These are phyloP conservation scores for Neurospora sp. DNA, from an alignment of 495 filamentous ascomycete species.

Conservation along the genomic window DNA sequence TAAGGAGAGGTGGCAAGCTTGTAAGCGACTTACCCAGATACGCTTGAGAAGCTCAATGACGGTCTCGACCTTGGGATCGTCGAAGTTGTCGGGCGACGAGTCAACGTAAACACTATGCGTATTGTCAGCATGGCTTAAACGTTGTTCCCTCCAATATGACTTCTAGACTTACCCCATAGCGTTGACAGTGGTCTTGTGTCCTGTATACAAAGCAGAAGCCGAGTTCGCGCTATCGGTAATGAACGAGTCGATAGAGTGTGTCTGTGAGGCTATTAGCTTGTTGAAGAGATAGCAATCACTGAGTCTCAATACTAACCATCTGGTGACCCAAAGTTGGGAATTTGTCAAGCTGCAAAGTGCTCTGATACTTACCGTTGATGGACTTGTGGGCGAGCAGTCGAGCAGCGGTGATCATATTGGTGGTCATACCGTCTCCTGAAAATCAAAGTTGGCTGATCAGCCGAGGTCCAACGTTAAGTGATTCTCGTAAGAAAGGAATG, in stretches of 20 bases:
- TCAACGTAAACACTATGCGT: constrained; percentile 53
- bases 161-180: constrained; percentile 43
- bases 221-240: constrained; percentile 73
- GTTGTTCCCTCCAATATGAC: not conserved
- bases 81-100: constrained; percentile 51
- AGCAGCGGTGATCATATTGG: constrained; percentile 65
- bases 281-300: not conserved
- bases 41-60: constrained; percentile 62
- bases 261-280: constrained; percentile 8
- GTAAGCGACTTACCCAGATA: constrained; percentile 37
- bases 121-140: not conserved
- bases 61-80: constrained; percentile 72
- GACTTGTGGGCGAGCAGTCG: constrained; percentile 63
- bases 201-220: constrained; percentile 61
- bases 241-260: constrained; percentile 64
- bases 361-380: constrained; percentile 66
- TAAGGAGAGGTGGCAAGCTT: not conserved
- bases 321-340: constrained; percentile 64
- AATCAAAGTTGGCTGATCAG: not conserved
- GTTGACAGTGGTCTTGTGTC: constrained; percentile 66
- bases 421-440: constrained; percentile 62
- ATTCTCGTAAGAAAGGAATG: not conserved
- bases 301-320: constrained; percentile 29
- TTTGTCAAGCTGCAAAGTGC: constrained; percentile 55
- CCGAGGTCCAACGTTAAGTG: not conserved